phyloP scores from a whole-genome alignment of 2,329 filamentous ascomycete genomes.

The Clarireedia homoeocarpa region DNA sequence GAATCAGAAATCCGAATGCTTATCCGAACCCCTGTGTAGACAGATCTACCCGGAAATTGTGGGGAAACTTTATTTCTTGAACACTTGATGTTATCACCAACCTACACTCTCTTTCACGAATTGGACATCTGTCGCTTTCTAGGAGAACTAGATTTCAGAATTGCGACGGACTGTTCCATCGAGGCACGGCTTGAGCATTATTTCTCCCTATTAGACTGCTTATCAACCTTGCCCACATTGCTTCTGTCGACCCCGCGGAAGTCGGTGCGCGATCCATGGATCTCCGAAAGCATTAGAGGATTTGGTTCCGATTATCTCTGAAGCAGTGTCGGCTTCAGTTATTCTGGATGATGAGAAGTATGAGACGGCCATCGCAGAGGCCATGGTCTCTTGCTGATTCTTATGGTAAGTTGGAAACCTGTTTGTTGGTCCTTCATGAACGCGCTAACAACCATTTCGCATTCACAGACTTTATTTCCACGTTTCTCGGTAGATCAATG shows the following conservation, averaged over 20 bases:
- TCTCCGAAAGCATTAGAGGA: not conserved
- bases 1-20: not conserved
- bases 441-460: conserved; percentile 4
- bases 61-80: conserved; percentile 1
- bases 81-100: not conserved
- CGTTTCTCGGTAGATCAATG: conserved; percentile 19
- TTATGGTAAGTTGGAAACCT: conserved; percentile 20
- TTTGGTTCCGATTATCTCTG: not conserved
- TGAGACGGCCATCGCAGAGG: conserved; percentile 10
- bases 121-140: no score
- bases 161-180: no score
- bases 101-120: no score
- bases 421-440: not conserved
- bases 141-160: no score
- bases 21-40: not conserved
- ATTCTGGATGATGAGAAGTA: conserved; percentile 12
- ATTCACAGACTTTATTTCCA: conserved; percentile 25
- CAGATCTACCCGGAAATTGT: not conserved
- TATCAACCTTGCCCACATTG: no score
- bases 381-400: conserved; percentile 27
- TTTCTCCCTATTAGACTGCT: no score
- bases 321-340: not conserved
- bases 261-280: no score
- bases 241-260: not conserved
- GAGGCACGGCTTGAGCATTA: no score